A percentile compares a stretch with the other conserved stretches of the same genome.
Conservation (phyloP, 78 protist species). For the Dictyostelium brefeldianum region DNA sequence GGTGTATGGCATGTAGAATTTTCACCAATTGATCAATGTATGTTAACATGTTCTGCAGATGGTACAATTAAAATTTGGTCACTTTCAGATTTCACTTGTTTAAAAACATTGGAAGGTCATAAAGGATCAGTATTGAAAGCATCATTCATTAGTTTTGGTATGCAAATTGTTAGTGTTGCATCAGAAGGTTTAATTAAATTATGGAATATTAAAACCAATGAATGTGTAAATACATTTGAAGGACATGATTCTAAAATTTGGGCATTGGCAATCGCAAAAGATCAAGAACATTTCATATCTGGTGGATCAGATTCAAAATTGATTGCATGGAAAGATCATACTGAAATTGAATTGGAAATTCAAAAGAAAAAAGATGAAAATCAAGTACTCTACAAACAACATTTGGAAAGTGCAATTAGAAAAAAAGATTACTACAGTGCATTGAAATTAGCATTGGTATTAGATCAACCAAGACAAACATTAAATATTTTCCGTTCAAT, state of each 20-base stretch:
- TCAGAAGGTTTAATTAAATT: constrained; percentile 93
- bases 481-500: constrained; percentile 34
- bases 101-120: constrained; percentile 96
- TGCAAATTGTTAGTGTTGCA: constrained; percentile 89
- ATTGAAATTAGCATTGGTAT: constrained; percentile 77
- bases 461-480: constrained; percentile 87
- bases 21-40: constrained; percentile 92
- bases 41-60: constrained; percentile 89
- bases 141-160: constrained; percentile 84
- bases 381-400: constrained; percentile 31
- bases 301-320: constrained; percentile 92
- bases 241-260: constrained; percentile 91
- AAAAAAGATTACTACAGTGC: constrained; percentile 47
- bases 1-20: constrained; percentile 94
- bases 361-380: constrained; percentile 66
- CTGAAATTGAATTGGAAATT: constrained; percentile 57
- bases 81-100: constrained; percentile 83
- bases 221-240: constrained; percentile 93
- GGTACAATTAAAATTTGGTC: constrained; percentile 93
- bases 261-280: constrained; percentile 86
- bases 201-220: constrained; percentile 93
- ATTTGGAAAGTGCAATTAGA: constrained; percentile 46
- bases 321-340: constrained; percentile 85
- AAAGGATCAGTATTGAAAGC: constrained; percentile 84
- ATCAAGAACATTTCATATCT: constrained; percentile 77